Conservation (phyloP, 352 stramenopile species). For the Pythium periplocum region DNA sequence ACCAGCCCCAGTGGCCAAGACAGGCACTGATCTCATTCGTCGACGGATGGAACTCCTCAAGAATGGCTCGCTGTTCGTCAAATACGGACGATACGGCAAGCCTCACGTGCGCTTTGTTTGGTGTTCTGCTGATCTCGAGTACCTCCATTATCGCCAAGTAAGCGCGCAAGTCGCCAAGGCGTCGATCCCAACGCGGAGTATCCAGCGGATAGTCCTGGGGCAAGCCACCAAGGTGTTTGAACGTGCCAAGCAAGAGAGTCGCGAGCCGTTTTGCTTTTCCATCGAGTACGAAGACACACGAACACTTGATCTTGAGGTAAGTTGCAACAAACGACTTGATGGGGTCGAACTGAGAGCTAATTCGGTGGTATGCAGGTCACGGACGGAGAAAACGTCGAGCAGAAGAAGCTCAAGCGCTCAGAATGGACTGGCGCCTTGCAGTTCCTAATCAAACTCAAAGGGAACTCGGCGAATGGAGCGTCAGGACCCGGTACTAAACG, state of each 20-base stretch:
- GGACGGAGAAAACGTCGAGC: conserved; percentile 51
- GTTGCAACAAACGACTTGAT: too few relatives aligned
- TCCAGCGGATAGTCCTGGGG: conserved; percentile 33
- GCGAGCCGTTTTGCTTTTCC: conserved; percentile 65
- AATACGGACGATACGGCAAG: conserved; percentile 69
- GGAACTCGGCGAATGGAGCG: background rate
- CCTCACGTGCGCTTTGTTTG: conserved; percentile 79
- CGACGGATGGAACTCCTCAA: conserved; percentile 67
- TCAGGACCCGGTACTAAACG: too few relatives aligned
- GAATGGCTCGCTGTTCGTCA: conserved; percentile 70
- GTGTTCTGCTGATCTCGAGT: conserved; percentile 69
- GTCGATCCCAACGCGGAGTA: conserved; percentile 49
- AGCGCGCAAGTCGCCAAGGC: conserved; percentile 43
- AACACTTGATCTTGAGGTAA: conserved; percentile 70
- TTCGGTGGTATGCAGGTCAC: conserved; percentile 29
- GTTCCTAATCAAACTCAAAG: conserved; percentile 68
- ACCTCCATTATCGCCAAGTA: conserved; percentile 65
- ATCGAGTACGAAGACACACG: conserved; percentile 69
- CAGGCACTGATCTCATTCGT: conserved; percentile 52
- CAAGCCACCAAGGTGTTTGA: conserved; percentile 64
- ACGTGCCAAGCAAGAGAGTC: conserved; percentile 38
- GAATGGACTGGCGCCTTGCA: conserved; percentile 73
- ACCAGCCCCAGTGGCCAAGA: conserved; percentile 15
- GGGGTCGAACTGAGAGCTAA: background rate
- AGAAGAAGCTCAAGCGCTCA: conserved; percentile 50